Evolutionary conservation across 306 rosid species (phyloP), one percentile per base, ranked within the genome.

Genomic region (Malus fusca): DNA sequence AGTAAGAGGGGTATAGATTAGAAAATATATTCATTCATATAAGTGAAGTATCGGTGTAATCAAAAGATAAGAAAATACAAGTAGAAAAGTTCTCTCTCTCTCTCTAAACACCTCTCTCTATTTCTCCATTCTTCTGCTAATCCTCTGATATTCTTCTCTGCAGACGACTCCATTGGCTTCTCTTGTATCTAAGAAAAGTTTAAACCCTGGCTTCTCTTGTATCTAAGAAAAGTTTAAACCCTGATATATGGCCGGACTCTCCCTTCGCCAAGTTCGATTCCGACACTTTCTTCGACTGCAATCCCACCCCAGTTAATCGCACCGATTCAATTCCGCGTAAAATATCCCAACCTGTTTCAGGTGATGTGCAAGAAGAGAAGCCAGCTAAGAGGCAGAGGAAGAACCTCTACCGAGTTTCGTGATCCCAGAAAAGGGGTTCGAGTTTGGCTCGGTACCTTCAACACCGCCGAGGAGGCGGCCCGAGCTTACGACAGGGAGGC

Each of bases 391-490:
- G 88, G 80, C 92, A 85, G 81, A 87, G 98, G 90, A 94, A 92
- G 85, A 94, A 92, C 48, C 88, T 89, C 4, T 94, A 90, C 88
- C 74, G 97, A 94, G 89, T 92, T 94, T 64, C 96, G 97, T 30
- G 98, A 94, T 43, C 97, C 98, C 0, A 79, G 97, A 37, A 94
- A 94, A 85, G 98, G 97, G 5, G 90, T 88, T 69, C 97, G 98
- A 4, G 98, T 94, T 64, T 92, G 97, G 98, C 85, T 94, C 8
- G 98, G 97, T 4, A 91, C 98, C 22, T 94, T 94, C 85, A 87
- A 86, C 85, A 92, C 98, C 2, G 91, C 97, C 1, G 97, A 86
- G 81, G 98, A 94, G 80, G 98, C 98, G 15, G 98, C 98, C 13
- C 82, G 97, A 51, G 98, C 98, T 78, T 94, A 94, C 55, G 96